Evolutionary conservation across 495 filamentous ascomycete species (phyloP), one percentile per base, ranked within the genome.

Genomic region (Aspergillus affinis): DNA sequence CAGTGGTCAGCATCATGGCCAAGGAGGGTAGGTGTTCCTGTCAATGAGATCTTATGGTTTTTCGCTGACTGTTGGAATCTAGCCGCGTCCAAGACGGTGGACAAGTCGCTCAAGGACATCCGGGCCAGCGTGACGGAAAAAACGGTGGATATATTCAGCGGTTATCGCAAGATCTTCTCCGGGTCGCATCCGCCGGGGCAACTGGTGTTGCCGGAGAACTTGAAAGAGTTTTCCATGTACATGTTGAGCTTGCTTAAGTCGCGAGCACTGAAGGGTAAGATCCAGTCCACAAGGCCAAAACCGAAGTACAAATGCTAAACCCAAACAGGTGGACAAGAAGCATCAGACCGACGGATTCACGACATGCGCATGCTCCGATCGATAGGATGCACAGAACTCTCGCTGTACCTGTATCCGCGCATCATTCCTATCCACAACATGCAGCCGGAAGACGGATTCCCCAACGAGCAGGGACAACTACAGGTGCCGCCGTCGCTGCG

Each of bases 191-290:
- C 94, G 9, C 91, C 94, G 8, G 91, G 93, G 13, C 92, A 99
- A 69, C 82, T 99, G 44, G 90, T 99, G 52, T 85, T 99, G 68
- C 94, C 94, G 0, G 95, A 99, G 72, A 90, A 93, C 50, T 81
- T 99, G 21, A 99, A 98, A 68, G 94, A 99, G 66, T 94, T 97
- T 68, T 86, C 87, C 54, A 96, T 99, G 93, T 98, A 92, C 73
- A 92, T 95, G 75, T 85, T 99, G n/a, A 87, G 89, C 55, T 74
- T 99, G 65, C 72, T 97, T 61, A 99, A 98, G 73, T 93, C 86
- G 26, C 86, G 94, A 55, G 91, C 93, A 30, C 91, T 98, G 80
- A 98, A 98, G 77, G 91, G 89, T 75, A 68, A 62, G 23, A 26
- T 48, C 26, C 7, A 8, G 52, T 55, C 30, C 1, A 6, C 1